phyloP scores from a whole-genome alignment of 177 flowering plant genomes.

The Vitis hybrid region DNA sequence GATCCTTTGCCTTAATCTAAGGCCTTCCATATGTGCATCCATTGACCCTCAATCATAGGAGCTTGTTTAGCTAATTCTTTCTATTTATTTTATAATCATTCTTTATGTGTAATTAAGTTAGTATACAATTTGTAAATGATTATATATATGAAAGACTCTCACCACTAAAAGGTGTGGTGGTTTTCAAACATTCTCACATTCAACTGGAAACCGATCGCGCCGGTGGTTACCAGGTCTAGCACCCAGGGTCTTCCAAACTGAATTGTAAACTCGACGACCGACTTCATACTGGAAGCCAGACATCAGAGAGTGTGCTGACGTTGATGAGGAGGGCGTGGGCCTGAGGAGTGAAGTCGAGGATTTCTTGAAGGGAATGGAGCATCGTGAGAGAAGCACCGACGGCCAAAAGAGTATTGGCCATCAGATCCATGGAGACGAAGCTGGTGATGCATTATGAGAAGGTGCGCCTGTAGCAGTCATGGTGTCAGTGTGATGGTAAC shows the following conservation, averaged over 20 bases:
- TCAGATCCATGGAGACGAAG: constrained; percentile 82
- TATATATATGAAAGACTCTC: no score
- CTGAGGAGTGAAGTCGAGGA: constrained; percentile 77
- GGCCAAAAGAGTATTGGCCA: constrained; percentile 68
- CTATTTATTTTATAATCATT: no score
- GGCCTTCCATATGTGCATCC: no score
- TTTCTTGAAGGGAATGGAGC: constrained; percentile 66
- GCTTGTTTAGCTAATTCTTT: no score
- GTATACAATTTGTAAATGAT: no score
- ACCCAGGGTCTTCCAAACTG: constrained; percentile 71
- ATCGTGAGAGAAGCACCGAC: constrained; percentile 89
- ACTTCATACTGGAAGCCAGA: constrained; percentile 69
- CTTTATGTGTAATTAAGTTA: no score
- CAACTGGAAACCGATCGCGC: constrained; percentile 61
- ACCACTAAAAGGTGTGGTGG: no score
- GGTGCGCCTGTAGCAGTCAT: constrained; percentile 25
- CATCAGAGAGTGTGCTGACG: constrained; percentile 65
- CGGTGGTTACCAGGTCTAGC: constrained; percentile 88
- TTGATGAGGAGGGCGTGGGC: constrained; percentile 55
- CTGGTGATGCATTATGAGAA: constrained; percentile 86
- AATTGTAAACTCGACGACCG: constrained; percentile 48
- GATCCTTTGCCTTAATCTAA: no score
- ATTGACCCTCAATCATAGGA: no score
- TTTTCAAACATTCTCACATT: no score
- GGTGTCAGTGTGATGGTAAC: no score